A percentile compares a stretch with the other conserved stretches of the same genome.
Conservation (phyloP, 2,329 filamentous ascomycete genomes). For the Penicillium sp. region DNA sequence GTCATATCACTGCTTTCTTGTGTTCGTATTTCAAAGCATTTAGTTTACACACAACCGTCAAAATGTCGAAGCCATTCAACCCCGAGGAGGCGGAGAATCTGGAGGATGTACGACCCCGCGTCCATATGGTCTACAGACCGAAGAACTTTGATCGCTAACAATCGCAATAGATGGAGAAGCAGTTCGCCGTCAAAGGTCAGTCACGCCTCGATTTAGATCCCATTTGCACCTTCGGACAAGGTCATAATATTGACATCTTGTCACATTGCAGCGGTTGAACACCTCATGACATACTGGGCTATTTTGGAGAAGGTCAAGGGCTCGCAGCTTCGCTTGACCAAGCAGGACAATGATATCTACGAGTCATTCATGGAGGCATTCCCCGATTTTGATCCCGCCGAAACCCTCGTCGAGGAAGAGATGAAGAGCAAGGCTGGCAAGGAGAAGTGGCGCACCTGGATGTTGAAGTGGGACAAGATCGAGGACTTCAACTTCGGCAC, state of each 20-base stretch:
- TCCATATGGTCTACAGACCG: neutral
- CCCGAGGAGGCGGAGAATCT: constrained; percentile 67
- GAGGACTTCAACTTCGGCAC: constrained; percentile 98
- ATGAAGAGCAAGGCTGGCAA: constrained; percentile 99
- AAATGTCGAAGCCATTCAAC: constrained; percentile 49
- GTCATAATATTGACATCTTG: constrained; percentile 10
- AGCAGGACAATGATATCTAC: constrained; percentile 92
- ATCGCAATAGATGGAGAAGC: constrained; percentile 81
- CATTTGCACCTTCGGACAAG: neutral
- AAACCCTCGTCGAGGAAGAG: constrained; percentile 79
- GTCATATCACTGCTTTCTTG: constrained; percentile 1
- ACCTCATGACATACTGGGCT: constrained; percentile 95
- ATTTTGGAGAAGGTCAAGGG: constrained; percentile 90
- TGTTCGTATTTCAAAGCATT: neutral
- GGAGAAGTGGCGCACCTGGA: constrained; percentile 90
- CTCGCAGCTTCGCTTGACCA: constrained; percentile 85
- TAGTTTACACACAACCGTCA: constrained; percentile 15
- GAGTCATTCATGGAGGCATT: constrained; percentile 85
- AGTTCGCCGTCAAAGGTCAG: constrained; percentile 92
- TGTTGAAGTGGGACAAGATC: constrained; percentile 90
- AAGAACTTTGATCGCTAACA: constrained; percentile 24
- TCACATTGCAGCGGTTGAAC: constrained; percentile 67
- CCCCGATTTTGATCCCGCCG: constrained; percentile 84
- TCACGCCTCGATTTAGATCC: neutral
- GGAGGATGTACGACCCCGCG: constrained; percentile 57